A percentile compares a stretch with the other conserved stretches of the same genome.
These are phyloP conservation scores for Nitzschia inconspicua DNA, from an alignment of 108 stramenopile genomes.

Conservation along the genomic window DNA sequence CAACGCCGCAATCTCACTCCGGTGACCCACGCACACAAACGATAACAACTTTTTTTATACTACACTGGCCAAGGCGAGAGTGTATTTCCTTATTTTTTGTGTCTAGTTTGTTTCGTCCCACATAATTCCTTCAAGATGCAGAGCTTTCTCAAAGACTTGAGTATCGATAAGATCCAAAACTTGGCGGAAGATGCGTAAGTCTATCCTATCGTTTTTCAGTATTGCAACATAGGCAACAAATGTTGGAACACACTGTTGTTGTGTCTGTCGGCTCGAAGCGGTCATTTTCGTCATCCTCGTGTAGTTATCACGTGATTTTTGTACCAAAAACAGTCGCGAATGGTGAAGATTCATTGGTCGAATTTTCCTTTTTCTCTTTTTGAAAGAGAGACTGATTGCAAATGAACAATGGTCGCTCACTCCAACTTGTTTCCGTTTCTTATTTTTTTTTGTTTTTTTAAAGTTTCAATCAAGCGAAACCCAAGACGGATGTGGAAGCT, in stretches of 20 bases:
- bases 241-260: neutral
- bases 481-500: slow-evolving; percentile 92
- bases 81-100: too few relatives aligned
- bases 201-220: too few relatives aligned
- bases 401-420: too few relatives aligned
- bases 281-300: neutral
- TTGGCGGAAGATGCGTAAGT: slow-evolving; percentile 92
- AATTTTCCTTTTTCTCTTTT: neutral
- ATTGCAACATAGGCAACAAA: too few relatives aligned
- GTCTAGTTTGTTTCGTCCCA: too few relatives aligned
- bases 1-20: too few relatives aligned
- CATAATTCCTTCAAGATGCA: too few relatives aligned
- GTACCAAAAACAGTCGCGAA: neutral
- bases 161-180: slow-evolving; percentile 86
- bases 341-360: neutral
- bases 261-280: neutral
- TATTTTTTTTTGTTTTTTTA: neutral
- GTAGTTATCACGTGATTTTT: neutral
- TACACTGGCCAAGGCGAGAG: too few relatives aligned
- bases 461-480: slow-evolving; percentile 89
- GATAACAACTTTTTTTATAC: too few relatives aligned
- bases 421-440: neutral
- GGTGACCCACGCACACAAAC: too few relatives aligned
- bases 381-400: too few relatives aligned
- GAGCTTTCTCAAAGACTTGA: slow-evolving; percentile 82